Evolutionary conservation across 2,329 filamentous ascomycete genomes (phyloP).

Genomic region (Phaeosphaeria sp.): DNA sequence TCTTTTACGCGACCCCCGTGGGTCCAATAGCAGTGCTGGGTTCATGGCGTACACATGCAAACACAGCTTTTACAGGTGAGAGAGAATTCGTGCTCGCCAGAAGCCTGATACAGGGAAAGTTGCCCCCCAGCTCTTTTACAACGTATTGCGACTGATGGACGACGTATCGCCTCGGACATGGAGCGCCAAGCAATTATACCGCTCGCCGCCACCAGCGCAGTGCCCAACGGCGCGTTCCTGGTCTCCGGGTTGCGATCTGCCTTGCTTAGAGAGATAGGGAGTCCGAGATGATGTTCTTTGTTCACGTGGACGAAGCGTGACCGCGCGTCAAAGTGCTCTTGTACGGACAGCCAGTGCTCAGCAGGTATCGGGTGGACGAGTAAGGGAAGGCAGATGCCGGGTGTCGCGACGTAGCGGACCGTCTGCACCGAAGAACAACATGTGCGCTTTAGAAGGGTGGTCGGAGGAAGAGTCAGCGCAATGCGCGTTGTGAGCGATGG

Average conservation of each 20-base stretch:
- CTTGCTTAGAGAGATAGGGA: neutral
- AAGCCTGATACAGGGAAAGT: neutral
- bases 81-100: constrained; percentile 4
- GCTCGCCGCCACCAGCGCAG: constrained; percentile 12
- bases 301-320: neutral
- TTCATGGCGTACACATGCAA: constrained; percentile 25
- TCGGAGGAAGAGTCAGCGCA: constrained; percentile 1
- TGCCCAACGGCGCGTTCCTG: neutral
- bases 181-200: constrained; percentile 18
- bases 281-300: neutral
- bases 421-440: constrained; percentile 17
- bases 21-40: constrained; percentile 36
- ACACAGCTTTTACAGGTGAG: constrained; percentile 15
- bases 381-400: constrained; percentile 30
- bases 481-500: constrained; percentile 12
- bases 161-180: constrained; percentile 21
- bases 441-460: constrained; percentile 11
- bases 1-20: constrained; percentile 29
- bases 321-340: neutral
- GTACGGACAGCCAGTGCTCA: constrained; percentile 13
- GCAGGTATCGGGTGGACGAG: constrained; percentile 27
- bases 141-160: constrained; percentile 15
- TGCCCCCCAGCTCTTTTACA: constrained; percentile 14
- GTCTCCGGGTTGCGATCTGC: neutral
- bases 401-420: constrained; percentile 20